Conservation (phyloP, 352 stramenopile species). For the Pythium myriotylum region DNA sequence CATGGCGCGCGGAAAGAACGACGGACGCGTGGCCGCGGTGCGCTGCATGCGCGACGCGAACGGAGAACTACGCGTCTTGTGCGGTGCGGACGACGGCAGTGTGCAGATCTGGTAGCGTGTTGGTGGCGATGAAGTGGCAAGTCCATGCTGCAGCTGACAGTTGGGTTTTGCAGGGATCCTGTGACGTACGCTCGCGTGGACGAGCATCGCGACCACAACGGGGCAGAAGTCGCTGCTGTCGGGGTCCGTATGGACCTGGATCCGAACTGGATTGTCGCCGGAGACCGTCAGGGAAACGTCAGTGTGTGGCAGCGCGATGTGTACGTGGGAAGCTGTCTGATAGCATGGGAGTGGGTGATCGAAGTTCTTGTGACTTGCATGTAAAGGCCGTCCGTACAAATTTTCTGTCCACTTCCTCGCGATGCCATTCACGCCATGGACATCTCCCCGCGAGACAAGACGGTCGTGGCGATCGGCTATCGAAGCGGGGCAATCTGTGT, state of each 20-base stretch:
- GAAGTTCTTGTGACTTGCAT: background rate
- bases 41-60: slow-evolving; percentile 42
- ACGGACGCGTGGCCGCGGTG: slow-evolving; percentile 64
- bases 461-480: slow-evolving; percentile 69
- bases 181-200: slow-evolving; percentile 45
- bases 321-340: slow-evolving; percentile 33
- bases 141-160: background rate
- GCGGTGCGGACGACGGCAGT: slow-evolving; percentile 63
- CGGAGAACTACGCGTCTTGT: slow-evolving; percentile 47
- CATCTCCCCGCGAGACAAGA: slow-evolving; percentile 49
- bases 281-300: slow-evolving; percentile 62
- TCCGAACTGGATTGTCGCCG: slow-evolving; percentile 51
- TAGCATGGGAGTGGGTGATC: background rate
- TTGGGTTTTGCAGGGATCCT: slow-evolving; percentile 45
- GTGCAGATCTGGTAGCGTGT: slow-evolving; percentile 69
- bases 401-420: slow-evolving; percentile 52
- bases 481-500: slow-evolving; percentile 68
- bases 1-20: slow-evolving; percentile 52
- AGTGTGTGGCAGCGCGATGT: slow-evolving; percentile 59
- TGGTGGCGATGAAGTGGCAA: too few species aligned
- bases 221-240: slow-evolving; percentile 54
- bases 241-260: slow-evolving; percentile 33
- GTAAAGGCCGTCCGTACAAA: slow-evolving; percentile 40
- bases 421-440: slow-evolving; percentile 64
- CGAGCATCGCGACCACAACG: slow-evolving; percentile 73